Evolutionary conservation across 306 rosid species (phyloP).

Genomic region (Castanea mollissima): DNA sequence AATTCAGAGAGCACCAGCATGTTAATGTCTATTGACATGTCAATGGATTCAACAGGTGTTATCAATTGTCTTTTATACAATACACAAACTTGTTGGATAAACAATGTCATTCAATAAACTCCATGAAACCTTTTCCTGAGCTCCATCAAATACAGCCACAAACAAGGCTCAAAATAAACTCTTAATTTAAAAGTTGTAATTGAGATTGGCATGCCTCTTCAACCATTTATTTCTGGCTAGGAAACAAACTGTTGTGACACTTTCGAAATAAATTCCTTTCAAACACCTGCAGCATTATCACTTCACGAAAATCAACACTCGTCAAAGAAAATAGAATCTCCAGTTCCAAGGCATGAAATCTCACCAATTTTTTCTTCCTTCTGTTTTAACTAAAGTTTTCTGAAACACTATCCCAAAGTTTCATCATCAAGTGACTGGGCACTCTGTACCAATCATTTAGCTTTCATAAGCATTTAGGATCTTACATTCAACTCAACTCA

Average conservation of each 20-base stretch:
- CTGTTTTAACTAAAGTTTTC: background rate
- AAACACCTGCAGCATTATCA: background rate
- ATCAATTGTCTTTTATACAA: background rate
- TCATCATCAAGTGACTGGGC: background rate
- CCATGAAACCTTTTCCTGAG: background rate
- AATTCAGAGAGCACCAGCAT: background rate
- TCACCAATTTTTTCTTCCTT: background rate
- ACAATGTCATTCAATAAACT: background rate
- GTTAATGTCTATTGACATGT: background rate
- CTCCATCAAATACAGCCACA: background rate
- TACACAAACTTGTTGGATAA: background rate
- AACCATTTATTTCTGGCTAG: no score
- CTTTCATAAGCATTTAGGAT: background rate
- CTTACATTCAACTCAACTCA: background rate
- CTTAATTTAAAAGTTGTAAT: no score
- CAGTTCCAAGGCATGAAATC: background rate
- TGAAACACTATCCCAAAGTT: background rate
- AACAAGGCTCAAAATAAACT: no score
- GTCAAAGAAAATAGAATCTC: background rate
- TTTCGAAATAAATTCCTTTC: background rate
- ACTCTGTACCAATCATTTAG: background rate
- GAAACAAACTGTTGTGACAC: no score
- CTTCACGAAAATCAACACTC: background rate
- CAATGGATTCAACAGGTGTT: background rate
- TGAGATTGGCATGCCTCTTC: no score